phyloP scores from a whole-genome alignment of 1,284 basidiomycete species.

The Cryptococcus deneoformans region DNA sequence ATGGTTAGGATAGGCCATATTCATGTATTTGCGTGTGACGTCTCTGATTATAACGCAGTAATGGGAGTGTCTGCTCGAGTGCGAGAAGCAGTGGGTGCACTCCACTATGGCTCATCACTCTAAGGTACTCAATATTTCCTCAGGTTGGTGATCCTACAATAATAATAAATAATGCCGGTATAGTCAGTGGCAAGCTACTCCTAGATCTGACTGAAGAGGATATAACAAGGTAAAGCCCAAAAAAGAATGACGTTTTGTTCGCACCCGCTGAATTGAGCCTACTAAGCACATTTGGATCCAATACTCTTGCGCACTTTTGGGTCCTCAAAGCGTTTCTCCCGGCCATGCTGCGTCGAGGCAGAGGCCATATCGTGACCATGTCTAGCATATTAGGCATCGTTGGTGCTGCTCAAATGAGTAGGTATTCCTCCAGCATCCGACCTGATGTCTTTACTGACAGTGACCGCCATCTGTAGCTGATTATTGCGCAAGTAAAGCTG shows the following conservation, averaged over 20 bases:
- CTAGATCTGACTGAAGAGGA: slow-evolving; percentile 75
- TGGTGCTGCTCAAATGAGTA: slow-evolving; percentile 76
- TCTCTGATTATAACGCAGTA: slow-evolving; percentile 81
- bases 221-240: slow-evolving; percentile 62
- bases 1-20: slow-evolving; percentile 61
- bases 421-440: slow-evolving; percentile 10
- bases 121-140: neutral
- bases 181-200: slow-evolving; percentile 83
- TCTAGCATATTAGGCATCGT: slow-evolving; percentile 74
- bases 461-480: slow-evolving; percentile 59
- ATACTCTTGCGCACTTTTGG: slow-evolving; percentile 87
- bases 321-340: slow-evolving; percentile 91
- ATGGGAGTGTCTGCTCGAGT: slow-evolving; percentile 66
- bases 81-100: slow-evolving; percentile 62
- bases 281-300: slow-evolving; percentile 80
- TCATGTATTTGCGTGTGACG: slow-evolving; percentile 71
- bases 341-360: slow-evolving; percentile 69
- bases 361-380: slow-evolving; percentile 85
- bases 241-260: neutral
- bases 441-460: neutral
- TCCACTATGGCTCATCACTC: neutral
- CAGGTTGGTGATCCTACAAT: slow-evolving; percentile 86
- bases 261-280: neutral
- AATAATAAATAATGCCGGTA: slow-evolving; percentile 93
- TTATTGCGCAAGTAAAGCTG: slow-evolving; percentile 85